Percentiles rank a stretch among this genome's conserved stretches.
Evolutionary conservation across 176 grass and related monocot species (phyloP).

Genomic region (Juncus effusus): DNA sequence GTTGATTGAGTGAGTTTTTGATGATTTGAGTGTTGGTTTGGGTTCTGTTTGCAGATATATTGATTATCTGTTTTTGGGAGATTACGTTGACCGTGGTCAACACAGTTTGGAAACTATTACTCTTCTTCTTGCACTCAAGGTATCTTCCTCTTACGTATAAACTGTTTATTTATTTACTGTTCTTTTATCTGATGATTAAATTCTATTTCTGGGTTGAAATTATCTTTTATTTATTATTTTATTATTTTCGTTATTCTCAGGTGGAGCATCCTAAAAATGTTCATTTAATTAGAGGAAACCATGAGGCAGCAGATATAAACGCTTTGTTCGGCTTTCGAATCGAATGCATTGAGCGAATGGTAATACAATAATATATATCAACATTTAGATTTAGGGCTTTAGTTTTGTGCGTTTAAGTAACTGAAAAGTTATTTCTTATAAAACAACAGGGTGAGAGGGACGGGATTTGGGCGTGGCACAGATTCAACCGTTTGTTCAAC

Average conservation of each 20-base stretch:
- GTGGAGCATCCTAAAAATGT: constrained; percentile 93
- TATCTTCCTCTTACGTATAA: constrained; percentile 24
- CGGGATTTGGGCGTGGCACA: constrained; percentile 98
- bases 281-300: constrained; percentile 99
- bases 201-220: constrained; percentile 1
- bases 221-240: constrained; percentile 4
- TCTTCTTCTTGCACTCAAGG: constrained; percentile 98
- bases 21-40: background rate
- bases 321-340: constrained; percentile 95
- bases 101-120: constrained; percentile 98
- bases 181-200: constrained; percentile 24
- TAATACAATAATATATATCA: constrained; percentile 34
- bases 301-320: constrained; percentile 99
- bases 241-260: constrained; percentile 38
- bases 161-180: background rate
- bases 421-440: constrained; percentile 27
- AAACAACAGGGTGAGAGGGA: constrained; percentile 80
- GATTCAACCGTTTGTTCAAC: constrained; percentile 88
- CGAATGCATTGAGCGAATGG: constrained; percentile 99
- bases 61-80: constrained; percentile 99
- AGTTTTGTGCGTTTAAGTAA: background rate
- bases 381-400: background rate
- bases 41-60: constrained; percentile 62
- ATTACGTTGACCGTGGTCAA: constrained; percentile 97
- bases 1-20: background rate